A percentile compares a stretch with the other conserved stretches of the same genome.
Conservation (phyloP, 768 basidiomycete genomes). For the Lactarius deliciosus region DNA sequence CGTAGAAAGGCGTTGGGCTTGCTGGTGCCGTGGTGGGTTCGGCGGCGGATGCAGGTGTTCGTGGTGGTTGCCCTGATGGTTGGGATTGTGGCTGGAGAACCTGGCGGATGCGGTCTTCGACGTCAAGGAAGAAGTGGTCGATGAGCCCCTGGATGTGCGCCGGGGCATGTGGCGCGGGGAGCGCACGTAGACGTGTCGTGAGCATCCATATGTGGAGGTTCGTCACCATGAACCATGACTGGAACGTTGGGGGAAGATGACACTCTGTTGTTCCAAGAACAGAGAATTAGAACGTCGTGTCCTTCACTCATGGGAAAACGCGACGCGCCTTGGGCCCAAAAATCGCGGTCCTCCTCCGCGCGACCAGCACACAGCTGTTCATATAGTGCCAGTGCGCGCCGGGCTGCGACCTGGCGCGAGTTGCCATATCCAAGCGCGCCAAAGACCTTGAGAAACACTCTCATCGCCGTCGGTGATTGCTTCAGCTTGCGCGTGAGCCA, state of each 20-base stretch:
- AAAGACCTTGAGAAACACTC: conserved; percentile 24
- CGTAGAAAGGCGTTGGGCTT: conserved; percentile 16
- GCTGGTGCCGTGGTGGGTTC: conserved; percentile 34
- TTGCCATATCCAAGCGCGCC: conserved; percentile 28
- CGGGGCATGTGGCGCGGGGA: conserved; percentile 65
- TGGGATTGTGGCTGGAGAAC: conserved; percentile 44
- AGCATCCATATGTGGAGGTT: conserved; percentile 93
- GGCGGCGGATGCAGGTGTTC: conserved; percentile 32
- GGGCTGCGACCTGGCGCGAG: conserved; percentile 24
- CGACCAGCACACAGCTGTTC: conserved; percentile 25
- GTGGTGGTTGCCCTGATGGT: too few species aligned
- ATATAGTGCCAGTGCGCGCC: conserved; percentile 27
- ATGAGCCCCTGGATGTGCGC: conserved; percentile 78
- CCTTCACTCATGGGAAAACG: neutral
- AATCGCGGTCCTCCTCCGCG: conserved; percentile 27
- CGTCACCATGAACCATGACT: conserved; percentile 94
- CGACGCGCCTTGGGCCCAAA: conserved; percentile 25
- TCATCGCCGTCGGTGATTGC: conserved; percentile 25
- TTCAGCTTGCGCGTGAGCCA: conserved; percentile 30
- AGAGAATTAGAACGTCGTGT: neutral
- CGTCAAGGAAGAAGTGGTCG: conserved; percentile 94
- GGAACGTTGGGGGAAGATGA: conserved; percentile 86
- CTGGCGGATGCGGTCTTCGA: conserved; percentile 84
- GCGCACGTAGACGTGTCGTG: conserved; percentile 80
- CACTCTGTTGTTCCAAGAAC: conserved; percentile 55